Base-by-base conservation (phyloP, 768 basidiomycete genomes). In the Tulasnella sp. region DNA sequence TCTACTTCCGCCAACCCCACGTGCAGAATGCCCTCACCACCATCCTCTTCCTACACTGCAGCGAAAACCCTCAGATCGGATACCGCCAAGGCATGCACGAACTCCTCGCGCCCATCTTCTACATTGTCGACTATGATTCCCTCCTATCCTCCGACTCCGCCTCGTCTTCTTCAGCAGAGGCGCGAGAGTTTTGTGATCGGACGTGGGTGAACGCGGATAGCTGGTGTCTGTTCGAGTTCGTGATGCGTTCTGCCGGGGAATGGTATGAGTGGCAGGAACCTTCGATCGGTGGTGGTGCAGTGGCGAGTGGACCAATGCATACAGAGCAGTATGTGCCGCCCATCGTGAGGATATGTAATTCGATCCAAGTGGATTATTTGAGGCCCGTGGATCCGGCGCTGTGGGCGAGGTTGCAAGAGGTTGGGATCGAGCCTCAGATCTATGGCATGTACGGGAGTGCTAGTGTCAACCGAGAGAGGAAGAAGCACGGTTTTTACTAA, bases 81-180 rank as follows among this genome's bases (percentile, higher is more conserved):
- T 99, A 99, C 68, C 81, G 96, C 29, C 96, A 99, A 76, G 94
- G 96, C 54, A 98, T 99, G 96, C 96, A 99, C 67, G 96, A 99
- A 68, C 73, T 98, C 8, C 78, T 97, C 21, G 96, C 93, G 2
- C 85, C 90, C 0, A 70, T 97, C 27, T 88, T 89, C 65, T 82
- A 87, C 66, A 84, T 84, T 1, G 75, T 87, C 58, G 85, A 94
- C 69, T 84, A 78, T 64, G 96, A 99, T 72, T 84, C 92, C 1
- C 68, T 91, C 12, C 62, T 56, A 1, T 15, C 38, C 19, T 44
- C 48, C 30, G 22, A 48, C 11, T 41, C 46, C 22, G 25, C 52
- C 19, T 24, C 15, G 17, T 25, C 24, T 38, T 27, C 31, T 63
- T 59, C 21, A 65, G 68, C 34, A 21, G 64, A 74, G 9, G 71